Percentiles rank a stretch among this genome's conserved stretches.
phyloP scores from a whole-genome alignment of 306 rosid genomes.

The Calophaca sinica region DNA sequence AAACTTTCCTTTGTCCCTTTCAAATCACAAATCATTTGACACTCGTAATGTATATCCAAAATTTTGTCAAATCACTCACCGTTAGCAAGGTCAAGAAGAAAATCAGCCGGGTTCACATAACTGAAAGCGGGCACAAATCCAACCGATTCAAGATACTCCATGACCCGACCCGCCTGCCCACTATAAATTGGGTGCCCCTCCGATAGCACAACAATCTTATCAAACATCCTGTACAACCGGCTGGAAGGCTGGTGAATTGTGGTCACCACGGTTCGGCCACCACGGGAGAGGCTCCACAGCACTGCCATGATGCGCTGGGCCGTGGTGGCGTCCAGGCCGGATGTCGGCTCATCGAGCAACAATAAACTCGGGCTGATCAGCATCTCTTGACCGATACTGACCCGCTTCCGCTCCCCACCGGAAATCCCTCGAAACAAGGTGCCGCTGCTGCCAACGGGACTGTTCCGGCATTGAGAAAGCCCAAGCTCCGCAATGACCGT shows the following conservation, averaged over 20 bases:
- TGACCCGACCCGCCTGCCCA: slow-evolving; percentile 60
- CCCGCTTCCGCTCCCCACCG: slow-evolving; percentile 77
- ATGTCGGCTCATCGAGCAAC: slow-evolving; percentile 74
- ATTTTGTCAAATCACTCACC: slow-evolving; percentile 49
- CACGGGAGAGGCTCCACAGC: slow-evolving; percentile 44
- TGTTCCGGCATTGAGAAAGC: slow-evolving; percentile 55
- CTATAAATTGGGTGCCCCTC: slow-evolving; percentile 68
- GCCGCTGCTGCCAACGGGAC: slow-evolving; percentile 58
- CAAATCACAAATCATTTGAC: no score
- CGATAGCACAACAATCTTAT: slow-evolving; percentile 65
- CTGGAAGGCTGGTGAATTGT: slow-evolving; percentile 79
- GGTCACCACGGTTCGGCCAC: slow-evolving; percentile 73
- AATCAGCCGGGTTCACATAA: slow-evolving; percentile 76
- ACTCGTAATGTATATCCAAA: no score
- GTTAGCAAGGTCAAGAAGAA: slow-evolving; percentile 75
- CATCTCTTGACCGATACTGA: slow-evolving; percentile 82
- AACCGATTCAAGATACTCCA: slow-evolving; percentile 64
- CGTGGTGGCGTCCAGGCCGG: slow-evolving; percentile 76
- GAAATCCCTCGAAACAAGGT: slow-evolving; percentile 61
- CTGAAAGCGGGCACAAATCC: slow-evolving; percentile 61
- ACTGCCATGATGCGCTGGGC: slow-evolving; percentile 62
- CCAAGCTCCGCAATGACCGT: slow-evolving; percentile 61
- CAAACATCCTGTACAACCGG: slow-evolving; percentile 69
- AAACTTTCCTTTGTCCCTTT: no score
- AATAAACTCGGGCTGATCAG: slow-evolving; percentile 67